Evolutionary conservation across 148 eudicot genomes (phyloP).

Genomic region (Hydrangea macrophylla): DNA sequence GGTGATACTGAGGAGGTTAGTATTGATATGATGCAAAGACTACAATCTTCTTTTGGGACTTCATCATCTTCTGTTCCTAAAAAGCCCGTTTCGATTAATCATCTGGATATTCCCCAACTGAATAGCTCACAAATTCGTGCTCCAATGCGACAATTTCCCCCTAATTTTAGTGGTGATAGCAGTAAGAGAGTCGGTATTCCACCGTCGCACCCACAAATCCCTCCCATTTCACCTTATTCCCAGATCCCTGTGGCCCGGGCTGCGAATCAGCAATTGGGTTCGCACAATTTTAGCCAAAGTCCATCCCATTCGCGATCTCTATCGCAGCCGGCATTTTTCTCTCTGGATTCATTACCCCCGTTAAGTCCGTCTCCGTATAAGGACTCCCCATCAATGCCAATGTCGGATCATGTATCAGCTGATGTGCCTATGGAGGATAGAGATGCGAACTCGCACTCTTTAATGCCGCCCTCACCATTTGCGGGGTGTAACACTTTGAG

Average conservation of each 20-base stretch:
- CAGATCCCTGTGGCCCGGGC: conserved; percentile 53
- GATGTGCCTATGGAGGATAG: conserved; percentile 63
- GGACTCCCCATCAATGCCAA: conserved; percentile 30
- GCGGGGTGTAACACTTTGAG: conserved; percentile 34
- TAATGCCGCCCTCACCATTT: conserved; percentile 47
- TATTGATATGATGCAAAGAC: conserved; percentile 60
- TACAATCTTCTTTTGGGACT: conserved; percentile 68
- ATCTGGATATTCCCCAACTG: conserved; percentile 71
- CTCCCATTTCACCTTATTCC: conserved; percentile 80
- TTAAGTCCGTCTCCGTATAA: conserved; percentile 70
- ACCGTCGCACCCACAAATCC: conserved; percentile 84
- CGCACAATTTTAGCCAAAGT: conserved; percentile 54
- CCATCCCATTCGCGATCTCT: conserved; percentile 71
- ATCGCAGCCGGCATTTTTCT: conserved; percentile 72
- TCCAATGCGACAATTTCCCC: conserved; percentile 54
- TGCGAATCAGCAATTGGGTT: conserved; percentile 37
- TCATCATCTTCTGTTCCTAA: conserved; percentile 50
- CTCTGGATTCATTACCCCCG: conserved; percentile 86
- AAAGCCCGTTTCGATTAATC: conserved; percentile 38
- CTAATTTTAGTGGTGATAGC: conserved; percentile 41
- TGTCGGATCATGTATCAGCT: conserved; percentile 23
- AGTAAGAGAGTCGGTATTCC: conserved; percentile 66
- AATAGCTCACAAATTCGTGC: conserved; percentile 54
- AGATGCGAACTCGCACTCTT: conserved; percentile 39
- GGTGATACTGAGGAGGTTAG: conserved; percentile 72